Base-by-base conservation (phyloP, 139 green algal species). In the Microglena sp. region DNA sequence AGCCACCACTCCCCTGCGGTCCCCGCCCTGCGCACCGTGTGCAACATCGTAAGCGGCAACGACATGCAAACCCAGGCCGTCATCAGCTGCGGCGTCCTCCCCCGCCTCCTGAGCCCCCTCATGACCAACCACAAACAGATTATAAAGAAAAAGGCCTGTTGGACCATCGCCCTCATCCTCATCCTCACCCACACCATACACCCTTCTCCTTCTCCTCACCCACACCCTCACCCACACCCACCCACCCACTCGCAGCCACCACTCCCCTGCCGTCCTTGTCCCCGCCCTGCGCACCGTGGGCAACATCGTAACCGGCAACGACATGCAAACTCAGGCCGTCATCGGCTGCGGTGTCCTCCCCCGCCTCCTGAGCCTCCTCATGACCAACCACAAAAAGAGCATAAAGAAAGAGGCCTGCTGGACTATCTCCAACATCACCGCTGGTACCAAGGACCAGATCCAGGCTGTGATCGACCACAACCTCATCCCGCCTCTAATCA, bases 371-470 rank as follows among this genome's bases (percentile, higher is more conserved):
- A 46, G 46, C 11, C 30, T 64, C 32, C n/a, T 27, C 2, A 46
- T 45, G 21, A 50, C 6, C 57, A 26, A 11, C 18, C 7, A 35
- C 32, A 70, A 43, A 29, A 99, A 99, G 81, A 90, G 73, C 73
- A 99, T 99, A 79, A 98, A 97, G 82, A 99, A 99, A 82, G 92
- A 97, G 84, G 88, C 94, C 0, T 99, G 94, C 84, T 99, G 94
- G 94, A 99, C 94, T 24, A 93, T 99, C 43, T 96, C 86, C 68
- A 99, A 99, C 82, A 98, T 99, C 82, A 99, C 94, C 5, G 94
- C 94, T 22, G 92, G 92, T 54, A 97, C 95, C 61, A 78, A 95
- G 76, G 92, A 98, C 61, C 94, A 99, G 83, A 99, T 99, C 71
- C 88, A 97, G 76, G 76, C 78, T 2, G 89, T 98, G 27, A 84